phyloP scores from a whole-genome alignment of 139 green algal species.

The Chlorella sp. region DNA sequence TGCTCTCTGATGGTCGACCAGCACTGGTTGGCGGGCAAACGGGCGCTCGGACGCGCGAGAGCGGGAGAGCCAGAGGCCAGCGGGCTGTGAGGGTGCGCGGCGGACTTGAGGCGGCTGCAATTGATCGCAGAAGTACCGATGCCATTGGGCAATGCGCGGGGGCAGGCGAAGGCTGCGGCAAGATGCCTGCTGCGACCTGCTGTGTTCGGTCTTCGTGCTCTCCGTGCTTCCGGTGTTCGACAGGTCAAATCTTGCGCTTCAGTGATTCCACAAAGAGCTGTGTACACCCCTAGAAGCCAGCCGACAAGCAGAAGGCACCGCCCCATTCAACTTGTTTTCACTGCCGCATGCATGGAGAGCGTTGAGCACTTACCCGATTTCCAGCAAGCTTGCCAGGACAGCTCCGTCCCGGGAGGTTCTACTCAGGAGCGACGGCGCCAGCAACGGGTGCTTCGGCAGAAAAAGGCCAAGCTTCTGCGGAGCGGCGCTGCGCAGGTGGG shows the following conservation, averaged over 20 bases:
- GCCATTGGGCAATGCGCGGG: neutral
- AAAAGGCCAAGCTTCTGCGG: constrained; percentile 2
- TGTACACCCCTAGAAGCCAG: no score
- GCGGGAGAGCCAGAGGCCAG: neutral
- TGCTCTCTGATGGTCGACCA: neutral
- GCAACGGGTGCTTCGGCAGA: constrained; percentile 16
- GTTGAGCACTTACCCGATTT: neutral
- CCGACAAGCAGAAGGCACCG: no score
- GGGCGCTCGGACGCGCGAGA: neutral
- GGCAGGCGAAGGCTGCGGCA: neutral
- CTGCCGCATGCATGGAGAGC: neutral
- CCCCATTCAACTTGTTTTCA: no score
- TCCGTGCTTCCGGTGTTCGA: neutral
- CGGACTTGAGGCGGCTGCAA: neutral
- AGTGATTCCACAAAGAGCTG: no score
- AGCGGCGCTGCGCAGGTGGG: constrained; percentile 5
- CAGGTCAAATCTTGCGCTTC: no score
- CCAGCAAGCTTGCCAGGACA: no score
- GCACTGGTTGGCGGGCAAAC: neutral
- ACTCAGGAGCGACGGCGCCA: neutral
- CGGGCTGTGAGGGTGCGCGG: neutral
- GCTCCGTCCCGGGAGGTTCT: no score
- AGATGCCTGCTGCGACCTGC: neutral
- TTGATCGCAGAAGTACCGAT: neutral
- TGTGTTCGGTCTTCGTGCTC: neutral